Conservation (phyloP, 2,329 filamentous ascomycete genomes). For the Capronia americana region DNA sequence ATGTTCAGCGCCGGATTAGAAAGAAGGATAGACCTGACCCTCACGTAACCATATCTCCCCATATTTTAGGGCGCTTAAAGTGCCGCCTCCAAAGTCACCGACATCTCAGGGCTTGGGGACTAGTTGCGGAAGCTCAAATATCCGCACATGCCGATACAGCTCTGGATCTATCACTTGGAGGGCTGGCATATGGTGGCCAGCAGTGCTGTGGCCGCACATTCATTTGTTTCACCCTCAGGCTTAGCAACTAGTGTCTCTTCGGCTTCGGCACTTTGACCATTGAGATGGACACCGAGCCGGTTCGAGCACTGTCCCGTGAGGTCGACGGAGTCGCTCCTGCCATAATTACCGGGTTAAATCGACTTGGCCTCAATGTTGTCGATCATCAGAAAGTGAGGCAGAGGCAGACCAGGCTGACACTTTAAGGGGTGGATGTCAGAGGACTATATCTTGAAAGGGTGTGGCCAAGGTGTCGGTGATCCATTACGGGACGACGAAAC, state of each 20-base stretch:
- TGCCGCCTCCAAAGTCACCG: not conserved
- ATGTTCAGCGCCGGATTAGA: not conserved
- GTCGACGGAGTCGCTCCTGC: not conserved
- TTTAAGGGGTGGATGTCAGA: slow-evolving; percentile 10
- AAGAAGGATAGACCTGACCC: not conserved
- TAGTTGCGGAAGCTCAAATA: not conserved
- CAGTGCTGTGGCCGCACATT: not conserved
- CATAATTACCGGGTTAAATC: not conserved
- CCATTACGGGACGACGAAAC: not conserved
- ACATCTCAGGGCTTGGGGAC: too few relatives aligned
- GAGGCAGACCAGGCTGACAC: slow-evolving; percentile 16
- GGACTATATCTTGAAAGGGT: not conserved
- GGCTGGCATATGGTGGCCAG: too few relatives aligned
- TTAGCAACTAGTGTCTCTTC: not conserved
- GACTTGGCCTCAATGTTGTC: slow-evolving; percentile 2
- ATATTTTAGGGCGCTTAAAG: not conserved
- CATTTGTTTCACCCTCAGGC: not conserved
- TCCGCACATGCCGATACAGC: not conserved
- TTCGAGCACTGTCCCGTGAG: too few relatives aligned
- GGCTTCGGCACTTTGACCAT: not conserved
- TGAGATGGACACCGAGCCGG: too few relatives aligned
- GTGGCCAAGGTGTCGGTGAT: not conserved
- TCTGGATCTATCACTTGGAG: not conserved
- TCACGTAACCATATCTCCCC: not conserved
- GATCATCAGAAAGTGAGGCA: slow-evolving; percentile 22